Conservation (phyloP, 192 early-diverging fungal genomes). For the Irineochytrium annulatum region DNA sequence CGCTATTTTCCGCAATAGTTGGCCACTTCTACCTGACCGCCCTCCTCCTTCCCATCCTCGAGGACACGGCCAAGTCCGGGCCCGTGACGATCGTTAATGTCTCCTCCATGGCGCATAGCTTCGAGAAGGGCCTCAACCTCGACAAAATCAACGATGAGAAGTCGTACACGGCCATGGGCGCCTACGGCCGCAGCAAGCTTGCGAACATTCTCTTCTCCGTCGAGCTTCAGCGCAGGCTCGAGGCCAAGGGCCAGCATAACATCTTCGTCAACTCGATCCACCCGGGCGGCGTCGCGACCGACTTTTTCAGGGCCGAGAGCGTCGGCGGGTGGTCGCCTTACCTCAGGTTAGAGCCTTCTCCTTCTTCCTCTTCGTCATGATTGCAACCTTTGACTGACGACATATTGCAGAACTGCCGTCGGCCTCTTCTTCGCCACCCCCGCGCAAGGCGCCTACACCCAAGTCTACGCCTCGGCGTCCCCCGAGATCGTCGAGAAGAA, state of each 20-base stretch:
- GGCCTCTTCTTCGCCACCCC: slow-evolving; percentile 13
- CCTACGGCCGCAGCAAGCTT: slow-evolving; percentile 37
- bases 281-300: slow-evolving; percentile 52
- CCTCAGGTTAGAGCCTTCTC: no score
- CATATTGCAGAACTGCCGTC: no score
- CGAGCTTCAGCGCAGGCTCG: slow-evolving; percentile 7
- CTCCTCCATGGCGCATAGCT: slow-evolving; percentile 32
- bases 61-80: slow-evolving; percentile 3
- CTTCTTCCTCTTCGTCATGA: no score
- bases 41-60: slow-evolving; percentile 30
- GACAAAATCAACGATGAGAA: slow-evolving; percentile 26
- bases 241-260: slow-evolving; percentile 8
- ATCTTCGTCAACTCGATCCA: slow-evolving; percentile 25
- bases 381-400: no score
- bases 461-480: slow-evolving; percentile 16
- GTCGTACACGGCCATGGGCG: slow-evolving; percentile 8
- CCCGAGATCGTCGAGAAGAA: slow-evolving; percentile 20
- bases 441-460: slow-evolving; percentile 15
- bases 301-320: slow-evolving; percentile 16
- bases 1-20: no score
- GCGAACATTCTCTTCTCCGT: slow-evolving; percentile 38
- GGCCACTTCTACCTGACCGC: slow-evolving; percentile 33
- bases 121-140: slow-evolving; percentile 39
- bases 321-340: background rate
- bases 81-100: slow-evolving; percentile 42